These are phyloP conservation scores for Tuber brumale DNA, from an alignment of 495 filamentous ascomycete species.

Conservation along the genomic window DNA sequence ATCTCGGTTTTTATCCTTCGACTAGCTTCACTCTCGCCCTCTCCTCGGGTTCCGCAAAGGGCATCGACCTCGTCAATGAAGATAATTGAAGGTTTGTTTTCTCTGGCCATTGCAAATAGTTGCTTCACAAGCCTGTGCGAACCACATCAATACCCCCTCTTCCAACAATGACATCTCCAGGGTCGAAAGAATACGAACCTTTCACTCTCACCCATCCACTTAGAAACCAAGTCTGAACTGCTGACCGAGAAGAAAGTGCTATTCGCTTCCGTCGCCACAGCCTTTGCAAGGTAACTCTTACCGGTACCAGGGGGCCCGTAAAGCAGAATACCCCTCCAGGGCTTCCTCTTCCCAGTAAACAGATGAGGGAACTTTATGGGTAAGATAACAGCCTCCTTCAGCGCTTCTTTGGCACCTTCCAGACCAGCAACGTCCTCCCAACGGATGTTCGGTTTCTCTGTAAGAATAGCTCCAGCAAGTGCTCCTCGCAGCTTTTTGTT, in stretches of 20 bases:
- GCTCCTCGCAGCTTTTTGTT: conserved; percentile 89
- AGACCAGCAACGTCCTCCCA: conserved; percentile 99
- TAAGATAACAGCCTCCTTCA: conserved; percentile 95
- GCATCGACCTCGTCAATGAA: conserved; percentile 99
- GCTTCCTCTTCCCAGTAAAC: conserved; percentile 93
- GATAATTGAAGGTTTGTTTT: conserved; percentile 97
- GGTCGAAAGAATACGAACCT: conserved; percentile 52
- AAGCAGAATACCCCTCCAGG: conserved; percentile 95
- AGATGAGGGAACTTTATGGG: conserved; percentile 98
- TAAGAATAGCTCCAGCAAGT: conserved; percentile 82
- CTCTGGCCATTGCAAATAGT: conserved; percentile 93
- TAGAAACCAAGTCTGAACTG: conserved; percentile 91
- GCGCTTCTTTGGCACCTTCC: conserved; percentile 87
- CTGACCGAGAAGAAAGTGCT: conserved; percentile 99
- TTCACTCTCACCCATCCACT: conserved; percentile 99
- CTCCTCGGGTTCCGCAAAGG: conserved; percentile 88
- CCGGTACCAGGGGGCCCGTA: conserved; percentile 96
- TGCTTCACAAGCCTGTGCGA: conserved; percentile 79
- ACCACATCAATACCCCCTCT: conserved; percentile 24
- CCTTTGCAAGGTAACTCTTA: conserved; percentile 94
- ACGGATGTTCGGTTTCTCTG: conserved; percentile 87
- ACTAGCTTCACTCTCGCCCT: conserved; percentile 96
- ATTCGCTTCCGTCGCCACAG: conserved; percentile 95
- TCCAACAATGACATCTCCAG: neutral
- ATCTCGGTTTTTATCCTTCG: conserved; percentile 97